Conservation (phyloP, 768 basidiomycete species). For the Leccinellum rugosiceps region DNA sequence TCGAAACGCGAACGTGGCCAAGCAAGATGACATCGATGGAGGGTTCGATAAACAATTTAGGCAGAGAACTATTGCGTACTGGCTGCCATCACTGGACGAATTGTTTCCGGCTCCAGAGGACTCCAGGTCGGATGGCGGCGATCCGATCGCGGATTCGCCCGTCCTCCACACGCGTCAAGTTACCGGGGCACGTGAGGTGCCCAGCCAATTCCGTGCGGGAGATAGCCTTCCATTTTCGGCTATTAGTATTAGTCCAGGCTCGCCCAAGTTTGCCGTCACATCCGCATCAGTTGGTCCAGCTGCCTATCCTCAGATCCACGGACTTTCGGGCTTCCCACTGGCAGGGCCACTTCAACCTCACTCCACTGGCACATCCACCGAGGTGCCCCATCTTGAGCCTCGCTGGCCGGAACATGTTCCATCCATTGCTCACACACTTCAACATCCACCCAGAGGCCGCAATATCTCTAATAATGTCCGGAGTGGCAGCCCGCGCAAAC, state of each 20-base stretch:
- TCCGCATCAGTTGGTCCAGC: constrained; percentile 6
- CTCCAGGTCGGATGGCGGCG: neutral
- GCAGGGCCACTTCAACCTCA: constrained; percentile 7
- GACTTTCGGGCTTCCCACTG: constrained; percentile 26
- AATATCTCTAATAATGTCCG: constrained; percentile 13
- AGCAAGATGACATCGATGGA: constrained; percentile 6
- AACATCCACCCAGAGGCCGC: constrained; percentile 3
- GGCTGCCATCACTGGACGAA: constrained; percentile 23
- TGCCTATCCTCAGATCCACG: constrained; percentile 19
- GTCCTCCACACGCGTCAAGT: constrained; percentile 18
- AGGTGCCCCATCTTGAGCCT: constrained; percentile 1
- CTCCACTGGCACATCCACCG: neutral
- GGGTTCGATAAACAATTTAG: constrained; percentile 2
- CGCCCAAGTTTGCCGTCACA: constrained; percentile 1
- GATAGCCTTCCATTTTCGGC: constrained; percentile 12
- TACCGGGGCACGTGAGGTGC: constrained; percentile 6
- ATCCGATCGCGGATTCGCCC: constrained; percentile 25
- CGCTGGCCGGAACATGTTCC: constrained; percentile 8
- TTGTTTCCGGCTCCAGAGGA: constrained; percentile 20
- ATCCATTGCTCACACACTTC: constrained; percentile 1
- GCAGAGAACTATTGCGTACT: constrained; percentile 7
- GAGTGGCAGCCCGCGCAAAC: constrained; percentile 17
- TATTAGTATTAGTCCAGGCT: constrained; percentile 1
- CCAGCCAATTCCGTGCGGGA: constrained; percentile 11
- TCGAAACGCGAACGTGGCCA: constrained; percentile 15